Evolutionary conservation across 768 basidiomycete species (phyloP).

Genomic region (Sporobolomyces pararoseus): DNA sequence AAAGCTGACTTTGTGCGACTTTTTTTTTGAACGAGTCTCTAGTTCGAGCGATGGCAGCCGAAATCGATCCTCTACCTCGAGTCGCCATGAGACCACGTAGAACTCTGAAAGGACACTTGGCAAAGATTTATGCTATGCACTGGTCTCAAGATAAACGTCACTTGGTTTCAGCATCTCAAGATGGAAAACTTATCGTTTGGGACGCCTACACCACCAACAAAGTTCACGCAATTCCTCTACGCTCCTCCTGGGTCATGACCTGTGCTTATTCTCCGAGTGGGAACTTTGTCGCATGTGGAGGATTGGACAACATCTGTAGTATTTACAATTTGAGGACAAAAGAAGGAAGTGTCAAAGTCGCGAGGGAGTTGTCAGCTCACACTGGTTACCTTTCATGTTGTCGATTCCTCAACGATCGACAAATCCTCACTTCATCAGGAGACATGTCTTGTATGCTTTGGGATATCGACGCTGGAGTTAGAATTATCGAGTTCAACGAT

Average conservation of each 20-base stretch:
- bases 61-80: constrained; percentile 90
- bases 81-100: constrained; percentile 95
- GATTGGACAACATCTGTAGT: constrained; percentile 97
- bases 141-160: constrained; percentile 97
- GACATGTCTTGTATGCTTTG: constrained; percentile 99
- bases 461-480: constrained; percentile 96
- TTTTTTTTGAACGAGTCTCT: constrained; percentile 7
- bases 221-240: constrained; percentile 95
- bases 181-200: constrained; percentile 99
- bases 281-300: constrained; percentile 96
- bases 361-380: constrained; percentile 92
- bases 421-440: constrained; percentile 95
- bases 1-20: too few relatives aligned
- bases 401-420: constrained; percentile 95
- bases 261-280: constrained; percentile 97
- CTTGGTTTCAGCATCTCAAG: constrained; percentile 98
- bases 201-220: constrained; percentile 99
- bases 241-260: constrained; percentile 99
- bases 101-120: constrained; percentile 91
- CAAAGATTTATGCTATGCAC: constrained; percentile 99
- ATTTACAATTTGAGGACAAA: constrained; percentile 91
- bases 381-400: constrained; percentile 98
- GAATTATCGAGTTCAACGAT: constrained; percentile 98
- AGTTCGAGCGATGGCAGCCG: constrained; percentile 98
- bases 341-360: constrained; percentile 70